Conservation (phyloP, 257 asterid species). For the Solanum tarijense region DNA sequence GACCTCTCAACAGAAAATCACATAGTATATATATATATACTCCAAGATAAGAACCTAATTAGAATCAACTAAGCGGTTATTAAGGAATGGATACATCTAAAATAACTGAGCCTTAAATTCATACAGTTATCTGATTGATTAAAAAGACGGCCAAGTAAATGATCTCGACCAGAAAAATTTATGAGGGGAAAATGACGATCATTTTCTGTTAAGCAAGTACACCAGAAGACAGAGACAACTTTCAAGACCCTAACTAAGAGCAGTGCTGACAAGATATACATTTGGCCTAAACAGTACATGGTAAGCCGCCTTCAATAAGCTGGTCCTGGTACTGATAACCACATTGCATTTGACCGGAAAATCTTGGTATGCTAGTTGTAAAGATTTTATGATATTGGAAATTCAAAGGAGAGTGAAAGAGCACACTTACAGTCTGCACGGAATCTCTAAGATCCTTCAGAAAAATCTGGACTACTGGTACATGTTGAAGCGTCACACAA, state of each 20-base stretch:
- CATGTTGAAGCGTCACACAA: conserved; percentile 95
- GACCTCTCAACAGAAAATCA: not conserved
- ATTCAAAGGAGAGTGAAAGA: not conserved
- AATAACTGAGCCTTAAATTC: not conserved
- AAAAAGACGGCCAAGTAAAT: not conserved
- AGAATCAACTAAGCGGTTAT: not conserved
- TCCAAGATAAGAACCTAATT: not conserved
- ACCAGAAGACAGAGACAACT: not conserved
- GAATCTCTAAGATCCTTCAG: conserved; percentile 68
- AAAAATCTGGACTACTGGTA: conserved; percentile 51
- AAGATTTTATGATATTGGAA: not conserved
- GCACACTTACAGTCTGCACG: conserved; percentile 53
- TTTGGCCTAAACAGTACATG: not conserved
- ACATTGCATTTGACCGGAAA: not conserved
- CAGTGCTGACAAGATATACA: not conserved
- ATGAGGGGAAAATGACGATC: not conserved
- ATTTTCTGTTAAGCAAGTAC: not conserved
- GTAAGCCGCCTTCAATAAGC: not conserved
- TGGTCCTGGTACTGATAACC: not conserved
- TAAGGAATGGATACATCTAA: not conserved
- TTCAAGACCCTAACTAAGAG: not conserved
- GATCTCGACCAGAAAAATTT: not conserved
- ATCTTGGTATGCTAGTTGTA: not conserved
- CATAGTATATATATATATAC: not conserved
- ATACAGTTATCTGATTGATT: not conserved